Evolutionary conservation across 345 rosid species (phyloP).

Genomic region (Brassica cretica): DNA sequence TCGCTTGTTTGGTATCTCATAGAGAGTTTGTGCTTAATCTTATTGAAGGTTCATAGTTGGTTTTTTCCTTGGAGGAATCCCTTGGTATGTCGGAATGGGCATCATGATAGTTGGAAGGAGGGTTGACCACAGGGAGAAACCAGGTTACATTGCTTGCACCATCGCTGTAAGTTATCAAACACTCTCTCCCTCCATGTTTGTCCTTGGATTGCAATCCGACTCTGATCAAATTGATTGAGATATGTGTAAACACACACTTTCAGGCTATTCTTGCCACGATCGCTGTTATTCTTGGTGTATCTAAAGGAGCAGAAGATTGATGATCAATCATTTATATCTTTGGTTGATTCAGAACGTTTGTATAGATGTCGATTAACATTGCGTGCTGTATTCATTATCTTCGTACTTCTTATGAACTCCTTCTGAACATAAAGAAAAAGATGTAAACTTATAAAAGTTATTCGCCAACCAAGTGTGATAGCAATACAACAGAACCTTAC

Average conservation of each 20-base stretch:
- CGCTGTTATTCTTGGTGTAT: slow-evolving; percentile 64
- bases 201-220: not conserved
- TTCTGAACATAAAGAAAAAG: not conserved
- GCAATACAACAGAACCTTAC: slow-evolving; percentile 1
- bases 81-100: slow-evolving; percentile 78
- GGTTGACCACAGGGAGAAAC: slow-evolving; percentile 79
- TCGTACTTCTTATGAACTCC: not conserved
- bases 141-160: slow-evolving; percentile 89
- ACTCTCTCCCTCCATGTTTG: not conserved
- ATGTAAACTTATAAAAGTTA: slow-evolving; percentile 13
- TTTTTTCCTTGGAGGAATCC: slow-evolving; percentile 82
- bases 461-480: not conserved
- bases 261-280: slow-evolving; percentile 85
- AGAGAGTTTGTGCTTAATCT: not conserved
- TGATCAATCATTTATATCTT: slow-evolving; percentile 21
- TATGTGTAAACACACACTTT: slow-evolving; percentile 8
- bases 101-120: slow-evolving; percentile 65
- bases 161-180: slow-evolving; percentile 57
- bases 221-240: not conserved
- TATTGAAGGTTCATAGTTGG: slow-evolving; percentile 74
- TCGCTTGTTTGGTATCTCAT: not conserved
- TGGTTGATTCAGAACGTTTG: slow-evolving; percentile 27
- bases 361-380: slow-evolving; percentile 20
- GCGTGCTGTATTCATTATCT: slow-evolving; percentile 11
- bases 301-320: slow-evolving; percentile 61